A percentile compares a stretch with the other conserved stretches of the same genome.
phyloP scores from a whole-genome alignment of 2,329 filamentous ascomycete genomes.

The Thelonectria rubi region DNA sequence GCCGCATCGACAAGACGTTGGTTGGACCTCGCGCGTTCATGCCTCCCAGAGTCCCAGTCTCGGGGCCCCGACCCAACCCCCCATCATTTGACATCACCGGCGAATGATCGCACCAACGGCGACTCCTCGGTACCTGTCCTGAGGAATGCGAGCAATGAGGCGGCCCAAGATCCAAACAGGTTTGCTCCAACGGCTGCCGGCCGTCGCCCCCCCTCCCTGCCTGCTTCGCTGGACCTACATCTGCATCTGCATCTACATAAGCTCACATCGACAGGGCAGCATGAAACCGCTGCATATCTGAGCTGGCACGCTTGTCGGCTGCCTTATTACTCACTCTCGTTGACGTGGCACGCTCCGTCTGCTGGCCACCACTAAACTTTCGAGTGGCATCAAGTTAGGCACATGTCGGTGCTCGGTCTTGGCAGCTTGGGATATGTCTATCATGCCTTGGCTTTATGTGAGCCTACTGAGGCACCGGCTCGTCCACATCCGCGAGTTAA shows the following conservation, averaged over 20 bases:
- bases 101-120: background rate
- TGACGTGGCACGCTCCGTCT: slow-evolving; percentile 25
- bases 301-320: slow-evolving; percentile 12
- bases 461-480: background rate
- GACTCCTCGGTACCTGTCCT: background rate
- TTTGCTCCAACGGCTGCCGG: background rate
- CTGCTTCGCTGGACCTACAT: background rate
- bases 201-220: background rate
- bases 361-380: slow-evolving; percentile 11
- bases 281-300: slow-evolving; percentile 19
- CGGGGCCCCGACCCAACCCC: background rate
- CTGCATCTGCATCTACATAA: background rate
- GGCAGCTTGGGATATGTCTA: slow-evolving; percentile 2
- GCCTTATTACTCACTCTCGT: slow-evolving; percentile 13
- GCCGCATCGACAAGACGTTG: slow-evolving; percentile 14
- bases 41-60: slow-evolving; percentile 8
- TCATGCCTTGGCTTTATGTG: background rate
- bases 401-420: background rate
- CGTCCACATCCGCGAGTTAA: background rate
- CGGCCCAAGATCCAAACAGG: slow-evolving; percentile 11
- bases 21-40: slow-evolving; percentile 20
- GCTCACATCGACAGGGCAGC: slow-evolving; percentile 4
- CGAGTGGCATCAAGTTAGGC: too few species aligned
- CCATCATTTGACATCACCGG: slow-evolving; percentile 15
- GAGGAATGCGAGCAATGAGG: background rate